A percentile compares a stretch with the other conserved stretches of the same genome.
Evolutionary conservation across 352 stramenopile species (phyloP).

Genomic region (Stephanocyclus meneghinianus): DNA sequence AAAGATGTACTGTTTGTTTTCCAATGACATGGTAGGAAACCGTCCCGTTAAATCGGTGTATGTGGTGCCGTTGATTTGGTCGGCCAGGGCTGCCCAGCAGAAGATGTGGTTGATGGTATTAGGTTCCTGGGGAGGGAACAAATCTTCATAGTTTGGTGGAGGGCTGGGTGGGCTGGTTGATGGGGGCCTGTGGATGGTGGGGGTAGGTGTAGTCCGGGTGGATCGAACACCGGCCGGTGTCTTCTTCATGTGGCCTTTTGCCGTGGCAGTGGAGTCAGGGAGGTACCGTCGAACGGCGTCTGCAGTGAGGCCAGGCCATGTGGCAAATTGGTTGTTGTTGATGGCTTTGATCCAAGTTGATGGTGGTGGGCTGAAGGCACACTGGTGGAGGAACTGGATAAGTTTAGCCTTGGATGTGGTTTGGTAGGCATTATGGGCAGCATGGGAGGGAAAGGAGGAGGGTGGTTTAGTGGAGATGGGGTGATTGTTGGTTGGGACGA

Average conservation of each 20-base stretch:
- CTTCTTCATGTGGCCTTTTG: background rate
- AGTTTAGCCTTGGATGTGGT: too few relatives aligned
- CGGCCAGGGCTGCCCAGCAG: background rate
- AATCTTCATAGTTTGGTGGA: background rate
- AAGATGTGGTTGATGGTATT: slow-evolving; percentile 4
- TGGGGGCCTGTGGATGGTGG: background rate
- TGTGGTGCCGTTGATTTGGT: too few relatives aligned
- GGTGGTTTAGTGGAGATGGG: background rate
- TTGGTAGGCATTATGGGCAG: too few relatives aligned
- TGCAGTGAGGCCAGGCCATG: slow-evolving; percentile 24
- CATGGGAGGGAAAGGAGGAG: background rate
- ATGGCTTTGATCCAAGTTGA: too few relatives aligned
- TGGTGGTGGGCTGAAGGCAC: too few relatives aligned
- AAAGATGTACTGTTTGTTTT: too few relatives aligned
- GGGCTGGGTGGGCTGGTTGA: background rate
- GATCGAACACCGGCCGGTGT: background rate
- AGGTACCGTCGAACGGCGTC: slow-evolving; percentile 12
- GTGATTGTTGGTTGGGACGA: background rate
- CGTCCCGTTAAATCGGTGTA: too few relatives aligned
- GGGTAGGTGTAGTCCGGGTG: background rate
- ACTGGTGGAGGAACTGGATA: too few relatives aligned
- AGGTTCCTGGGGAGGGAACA: background rate
- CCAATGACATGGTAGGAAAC: too few relatives aligned
- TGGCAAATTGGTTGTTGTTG: too few relatives aligned
- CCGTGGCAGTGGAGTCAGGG: background rate